Conservation (phyloP, 2,329 filamentous ascomycete genomes). For the Fusarium praegraminearum region DNA sequence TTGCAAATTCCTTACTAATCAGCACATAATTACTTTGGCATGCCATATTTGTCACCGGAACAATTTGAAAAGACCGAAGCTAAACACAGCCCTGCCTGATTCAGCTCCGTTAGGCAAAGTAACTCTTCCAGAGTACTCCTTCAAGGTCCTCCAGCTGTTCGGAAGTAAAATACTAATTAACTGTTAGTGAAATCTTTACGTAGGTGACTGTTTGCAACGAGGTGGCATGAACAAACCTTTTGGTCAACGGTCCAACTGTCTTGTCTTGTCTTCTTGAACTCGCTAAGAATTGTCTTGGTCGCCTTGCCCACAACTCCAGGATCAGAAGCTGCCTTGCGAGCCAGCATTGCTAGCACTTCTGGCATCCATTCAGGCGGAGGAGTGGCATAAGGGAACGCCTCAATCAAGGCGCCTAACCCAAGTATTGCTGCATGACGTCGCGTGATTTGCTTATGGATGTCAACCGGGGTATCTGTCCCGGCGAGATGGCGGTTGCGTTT, state of each 20-base stretch:
- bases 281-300: slow-evolving; percentile 91
- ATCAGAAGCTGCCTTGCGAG: slow-evolving; percentile 86
- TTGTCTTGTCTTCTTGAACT: slow-evolving; percentile 99
- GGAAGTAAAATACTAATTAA: slow-evolving; percentile 78
- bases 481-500: slow-evolving; percentile 71
- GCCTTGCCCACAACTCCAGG: slow-evolving; percentile 94
- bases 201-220: neutral
- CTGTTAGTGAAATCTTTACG: slow-evolving; percentile 44
- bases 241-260: slow-evolving; percentile 99
- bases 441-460: slow-evolving; percentile 81
- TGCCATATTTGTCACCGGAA: neutral
- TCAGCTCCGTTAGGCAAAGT: slow-evolving; percentile 78
- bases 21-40: neutral
- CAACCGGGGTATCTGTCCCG: slow-evolving; percentile 76
- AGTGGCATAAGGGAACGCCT: slow-evolving; percentile 95
- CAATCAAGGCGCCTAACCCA: slow-evolving; percentile 88
- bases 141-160: slow-evolving; percentile 96
- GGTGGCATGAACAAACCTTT: slow-evolving; percentile 73
- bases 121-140: slow-evolving; percentile 99
- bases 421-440: slow-evolving; percentile 90
- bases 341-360: slow-evolving; percentile 87
- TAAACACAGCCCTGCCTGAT: slow-evolving; percentile 17
- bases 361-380: slow-evolving; percentile 96
- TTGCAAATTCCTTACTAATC: neutral
- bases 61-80: slow-evolving; percentile 11